phyloP scores from a whole-genome alignment of 1,284 basidiomycete species.

The Golubevia pallescens region DNA sequence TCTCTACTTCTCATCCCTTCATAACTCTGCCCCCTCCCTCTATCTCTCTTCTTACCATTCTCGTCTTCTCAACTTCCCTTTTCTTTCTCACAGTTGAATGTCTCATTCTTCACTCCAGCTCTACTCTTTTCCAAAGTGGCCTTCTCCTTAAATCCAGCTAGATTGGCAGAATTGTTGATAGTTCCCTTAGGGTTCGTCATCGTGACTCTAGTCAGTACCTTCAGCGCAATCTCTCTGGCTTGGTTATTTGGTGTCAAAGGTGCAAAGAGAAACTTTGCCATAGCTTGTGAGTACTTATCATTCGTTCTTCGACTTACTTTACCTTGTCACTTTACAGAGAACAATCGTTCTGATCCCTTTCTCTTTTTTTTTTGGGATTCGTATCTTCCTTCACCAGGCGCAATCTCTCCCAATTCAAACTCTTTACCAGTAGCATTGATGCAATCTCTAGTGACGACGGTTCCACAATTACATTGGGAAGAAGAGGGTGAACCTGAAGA shows the following conservation, averaged over 20 bases:
- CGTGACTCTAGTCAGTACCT: constrained; percentile 49
- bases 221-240: constrained; percentile 32
- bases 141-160: constrained; percentile 65
- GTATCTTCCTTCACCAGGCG: constrained; percentile 15
- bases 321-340: too few relatives aligned
- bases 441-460: constrained; percentile 84
- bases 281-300: constrained; percentile 48
- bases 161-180: constrained; percentile 64
- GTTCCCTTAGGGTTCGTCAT: constrained; percentile 65
- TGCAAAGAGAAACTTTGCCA: constrained; percentile 55
- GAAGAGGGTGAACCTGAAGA: constrained; percentile 70
- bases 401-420: constrained; percentile 75
- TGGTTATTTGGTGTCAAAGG: constrained; percentile 34
- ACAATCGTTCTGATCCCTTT: too few relatives aligned
- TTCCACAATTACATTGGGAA: constrained; percentile 83
- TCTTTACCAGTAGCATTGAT: constrained; percentile 89
- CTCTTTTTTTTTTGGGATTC: not conserved
- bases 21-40: too few relatives aligned
- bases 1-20: too few relatives aligned
- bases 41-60: too few relatives aligned
- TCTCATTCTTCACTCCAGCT: constrained; percentile 62
- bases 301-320: too few relatives aligned
- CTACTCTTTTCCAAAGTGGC: constrained; percentile 66
- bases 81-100: too few relatives aligned
- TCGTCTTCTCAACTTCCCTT: too few relatives aligned